These are phyloP conservation scores for Spiraea crenata DNA, from an alignment of 331 rosid species.

Conservation along the genomic window DNA sequence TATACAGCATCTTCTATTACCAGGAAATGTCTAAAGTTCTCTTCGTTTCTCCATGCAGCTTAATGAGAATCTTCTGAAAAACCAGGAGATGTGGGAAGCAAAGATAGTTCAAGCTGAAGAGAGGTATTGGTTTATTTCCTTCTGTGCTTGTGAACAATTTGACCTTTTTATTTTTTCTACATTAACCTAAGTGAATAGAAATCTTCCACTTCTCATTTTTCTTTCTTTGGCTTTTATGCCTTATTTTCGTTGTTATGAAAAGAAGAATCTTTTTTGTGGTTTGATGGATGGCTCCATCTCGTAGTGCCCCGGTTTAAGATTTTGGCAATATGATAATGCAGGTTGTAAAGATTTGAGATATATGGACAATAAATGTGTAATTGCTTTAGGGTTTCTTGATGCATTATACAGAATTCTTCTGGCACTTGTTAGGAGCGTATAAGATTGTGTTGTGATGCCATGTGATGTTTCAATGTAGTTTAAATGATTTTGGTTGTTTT, in stretches of 20 bases:
- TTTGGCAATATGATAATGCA: background rate
- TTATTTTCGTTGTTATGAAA: background rate
- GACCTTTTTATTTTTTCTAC: background rate
- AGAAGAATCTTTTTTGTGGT: background rate
- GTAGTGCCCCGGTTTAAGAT: background rate
- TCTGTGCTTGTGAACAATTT: constrained; percentile 11
- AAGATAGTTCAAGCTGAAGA: constrained; percentile 67
- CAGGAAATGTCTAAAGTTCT: background rate
- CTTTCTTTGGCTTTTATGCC: background rate
- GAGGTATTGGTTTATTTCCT: constrained; percentile 40
- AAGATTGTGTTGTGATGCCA: background rate
- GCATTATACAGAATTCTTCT: background rate
- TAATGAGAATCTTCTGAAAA: constrained; percentile 79
- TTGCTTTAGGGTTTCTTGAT: background rate
- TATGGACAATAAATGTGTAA: background rate
- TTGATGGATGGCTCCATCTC: background rate
- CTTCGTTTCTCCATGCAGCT: constrained; percentile 55
- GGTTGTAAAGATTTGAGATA: background rate
- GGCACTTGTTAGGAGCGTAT: background rate
- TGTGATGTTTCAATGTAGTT: background rate
- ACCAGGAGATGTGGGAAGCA: constrained; percentile 73
- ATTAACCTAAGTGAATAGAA: background rate
- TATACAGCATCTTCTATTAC: constrained; percentile 2
- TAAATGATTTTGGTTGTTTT: background rate
- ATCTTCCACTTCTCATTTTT: background rate